Evolutionary conservation across 2,329 filamentous ascomycete species (phyloP), one percentile per base, ranked within the genome.

Genomic region (Fusarium sp.): DNA sequence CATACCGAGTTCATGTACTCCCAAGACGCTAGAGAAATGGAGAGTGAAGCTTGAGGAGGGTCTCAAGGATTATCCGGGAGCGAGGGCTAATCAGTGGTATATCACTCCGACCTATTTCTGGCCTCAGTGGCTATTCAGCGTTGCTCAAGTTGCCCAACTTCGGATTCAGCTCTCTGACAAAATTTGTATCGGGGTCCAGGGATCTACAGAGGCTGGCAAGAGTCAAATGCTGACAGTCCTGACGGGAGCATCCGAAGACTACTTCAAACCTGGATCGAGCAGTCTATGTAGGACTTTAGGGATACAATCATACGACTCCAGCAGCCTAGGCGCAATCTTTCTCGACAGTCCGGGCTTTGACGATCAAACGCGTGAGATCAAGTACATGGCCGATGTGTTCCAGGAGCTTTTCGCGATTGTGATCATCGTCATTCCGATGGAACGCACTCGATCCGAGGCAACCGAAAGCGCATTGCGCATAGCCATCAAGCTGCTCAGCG

Each of bases 211-310:
- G 10, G 55, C 58, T 20, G 55, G 58, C 0, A 61, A 61, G 3
- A 61, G 58, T 4, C 55, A 61, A n/a, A 50, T 60, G 42, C 55
- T 61, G 0, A 60, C 58, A 0, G 55, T 60, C 1, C 15, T 61
- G 0, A 60, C 58, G 5, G 55, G 58, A 0, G 54, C 55, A 6
- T 9, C 55, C 1, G 31, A 26, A 3, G 24, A 61, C 9, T 33
- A 43, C 43, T 61, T 61, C 35, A 37, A 60, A 2, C 55, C 58
- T 10, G 37, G 43, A 8, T 61, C 54, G 6, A 38, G 55, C 4
- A 60, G 55, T 11, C 18, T 50, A 2, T 61, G 42, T 9, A 49
- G 58, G 4, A 60, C 55, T 3, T 5, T 61, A 3, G 55, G 55
- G 1, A 60, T 61, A 3, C 38, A 60, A 15, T 60, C 58, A 0